Evolutionary conservation across 129 eudicot species (phyloP), one percentile per base, ranked within the genome.

Genomic region (Saussurea involucrata): DNA sequence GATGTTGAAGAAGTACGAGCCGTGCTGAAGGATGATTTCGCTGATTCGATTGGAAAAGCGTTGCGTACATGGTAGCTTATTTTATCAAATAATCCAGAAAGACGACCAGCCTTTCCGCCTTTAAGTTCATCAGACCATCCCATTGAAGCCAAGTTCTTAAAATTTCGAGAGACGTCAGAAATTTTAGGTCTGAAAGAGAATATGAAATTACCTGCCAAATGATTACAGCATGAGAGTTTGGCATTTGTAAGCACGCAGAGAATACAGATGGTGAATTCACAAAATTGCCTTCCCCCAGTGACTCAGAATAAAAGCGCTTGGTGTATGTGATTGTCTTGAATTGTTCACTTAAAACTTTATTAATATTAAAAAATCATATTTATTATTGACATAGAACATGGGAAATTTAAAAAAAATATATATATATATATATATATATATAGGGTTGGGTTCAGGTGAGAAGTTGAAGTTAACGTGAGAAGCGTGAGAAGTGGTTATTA

Each of bases 61-160:
- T 87, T 87, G 37, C 92, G 85, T 49, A 92, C 96, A 77, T 87
- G 80, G 84, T 92, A 95, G 76, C 86, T 79, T 74, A 95, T 79
- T 87, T 92, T 95, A 84, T 95, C 96, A 75, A 90, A 89, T 81
- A 95, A 69, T 73, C 97, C 96, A 24, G 95, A 95, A 31, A 95
- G 86, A 76, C 73, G 88, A 57, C 92, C 83, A 74, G 97, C 92
- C 79, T 95, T 95, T 75, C 92, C 95, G 32, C 99, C 97, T 88
- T 85, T 85, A 58, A 95, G 90, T 69, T 90, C 88, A 64, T 90
- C 92, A 81, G 99, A 95, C 99, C 99, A 95, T 68, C 86, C 96
- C 76, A 84, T 85, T 72, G 91, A 85, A 57, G 53, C 72, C 71
- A 71, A 58, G 32, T 71, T 68, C 73, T 79, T 66, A 18, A 80